Base-by-base conservation (phyloP, 345 rosid species). In the Citropsis articulata region DNA sequence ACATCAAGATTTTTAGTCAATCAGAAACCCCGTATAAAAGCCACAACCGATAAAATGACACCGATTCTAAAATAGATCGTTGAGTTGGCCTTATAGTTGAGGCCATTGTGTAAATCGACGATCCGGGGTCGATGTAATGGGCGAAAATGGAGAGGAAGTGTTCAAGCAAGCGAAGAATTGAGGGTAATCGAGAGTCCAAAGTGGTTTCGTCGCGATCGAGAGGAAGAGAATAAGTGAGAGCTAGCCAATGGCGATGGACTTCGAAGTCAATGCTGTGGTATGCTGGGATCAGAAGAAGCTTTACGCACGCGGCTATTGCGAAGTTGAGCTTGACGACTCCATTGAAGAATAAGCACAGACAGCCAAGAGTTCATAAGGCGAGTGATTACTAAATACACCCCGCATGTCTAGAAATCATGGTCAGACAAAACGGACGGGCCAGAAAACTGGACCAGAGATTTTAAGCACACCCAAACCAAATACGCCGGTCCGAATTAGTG, bases 191-290 rank as follows among this genome's bases (percentile, higher is more conserved):
- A 96, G 99, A 61, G 97, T 94, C 97, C 99, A 96, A 62, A 84
- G 91, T 94, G 31, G 97, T 91, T 86, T 91, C 91, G 80, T 94
- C 94, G 84, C 67, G 89, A 94, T 98, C 99, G 79, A 94, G 89
- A 55, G 99, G 97, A 27, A 94, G 94, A 40, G 97, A 87, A 79
- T 83, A 88, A 28, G 99, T 91, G 69, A 96, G 73, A 55, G 98
- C 97, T 3, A 96, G 89, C 99, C 99, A 96, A 80, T 96, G 90
- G 66, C 98, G 93, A 82, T 96, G 99, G 60, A 94, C 99, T 73
- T 96, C 98, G 77, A 96, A 92, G 81, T 96, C 98, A 0, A 98
- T 93, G 80, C 95, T 92, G 78, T 86, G 90, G 77, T 92, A 92
- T 1, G 99, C 86, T 18, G 98, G 97, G 25, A 91, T 84, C 48